phyloP scores from a whole-genome alignment of 805 yeast species.

The Yarrowia divulgata region DNA sequence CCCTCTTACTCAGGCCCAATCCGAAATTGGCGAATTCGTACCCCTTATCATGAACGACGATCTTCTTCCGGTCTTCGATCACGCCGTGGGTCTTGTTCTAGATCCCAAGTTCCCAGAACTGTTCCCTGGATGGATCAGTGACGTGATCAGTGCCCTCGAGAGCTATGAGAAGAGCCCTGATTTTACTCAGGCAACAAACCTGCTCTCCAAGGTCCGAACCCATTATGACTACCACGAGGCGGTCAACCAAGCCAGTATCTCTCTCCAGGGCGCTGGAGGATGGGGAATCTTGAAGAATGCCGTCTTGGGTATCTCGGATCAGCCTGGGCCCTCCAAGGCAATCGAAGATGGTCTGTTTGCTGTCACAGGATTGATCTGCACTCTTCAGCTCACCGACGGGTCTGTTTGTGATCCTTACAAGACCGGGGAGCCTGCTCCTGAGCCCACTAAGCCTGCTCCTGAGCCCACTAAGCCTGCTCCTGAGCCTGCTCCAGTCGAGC shows the following conservation, averaged over 20 bases:
- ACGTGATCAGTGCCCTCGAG: background rate
- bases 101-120: background rate
- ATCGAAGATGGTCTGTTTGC: background rate
- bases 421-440: background rate
- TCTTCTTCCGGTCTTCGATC: background rate
- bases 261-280: background rate
- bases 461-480: too few relatives aligned
- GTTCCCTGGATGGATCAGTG: background rate
- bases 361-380: background rate
- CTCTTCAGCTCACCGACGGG: conserved; percentile 4
- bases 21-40: background rate
- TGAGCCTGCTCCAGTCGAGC: too few relatives aligned
- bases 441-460: background rate
- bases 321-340: background rate
- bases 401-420: background rate
- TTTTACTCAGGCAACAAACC: background rate
- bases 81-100: background rate
- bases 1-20: background rate
- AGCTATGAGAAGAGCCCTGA: background rate
- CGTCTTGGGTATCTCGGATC: background rate
- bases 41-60: conserved; percentile 1
- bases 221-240: conserved; percentile 1
- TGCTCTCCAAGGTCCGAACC: background rate
- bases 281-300: background rate
- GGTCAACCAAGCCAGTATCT: background rate